These are phyloP conservation scores for Fusarium domesticum DNA, from an alignment of 2,329 filamentous ascomycete species.

Conservation along the genomic window DNA sequence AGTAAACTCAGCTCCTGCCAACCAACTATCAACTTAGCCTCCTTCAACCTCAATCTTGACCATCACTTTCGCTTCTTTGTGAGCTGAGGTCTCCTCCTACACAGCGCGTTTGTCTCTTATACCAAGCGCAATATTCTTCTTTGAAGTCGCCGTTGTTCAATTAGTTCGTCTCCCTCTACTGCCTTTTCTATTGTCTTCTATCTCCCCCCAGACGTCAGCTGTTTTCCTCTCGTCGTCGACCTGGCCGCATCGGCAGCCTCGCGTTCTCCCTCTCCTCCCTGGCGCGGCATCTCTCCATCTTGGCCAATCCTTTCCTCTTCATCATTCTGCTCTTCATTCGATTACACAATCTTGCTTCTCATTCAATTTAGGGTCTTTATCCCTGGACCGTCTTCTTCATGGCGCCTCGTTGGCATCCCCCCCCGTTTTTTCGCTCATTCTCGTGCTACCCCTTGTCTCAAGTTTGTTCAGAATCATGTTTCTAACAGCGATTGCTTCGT, in stretches of 20 bases:
- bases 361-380: conserved; percentile 10
- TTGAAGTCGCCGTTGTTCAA: conserved; percentile 30
- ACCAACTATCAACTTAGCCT: conserved; percentile 29
- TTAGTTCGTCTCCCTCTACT: conserved; percentile 36
- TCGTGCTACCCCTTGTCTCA: conserved; percentile 23
- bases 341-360: conserved; percentile 9
- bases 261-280: conserved; percentile 23
- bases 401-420: conserved; percentile 29
- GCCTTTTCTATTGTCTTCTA: conserved; percentile 20
- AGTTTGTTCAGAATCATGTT: conserved; percentile 42
- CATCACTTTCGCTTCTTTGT: conserved; percentile 16
- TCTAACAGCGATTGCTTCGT: conserved; percentile 56
- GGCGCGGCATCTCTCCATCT: conserved; percentile 11
- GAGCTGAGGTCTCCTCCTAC: conserved; percentile 24
- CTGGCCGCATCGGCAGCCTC: conserved; percentile 26
- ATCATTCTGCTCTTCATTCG: conserved; percentile 9
- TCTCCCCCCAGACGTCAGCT: conserved; percentile 8
- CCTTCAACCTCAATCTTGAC: conserved; percentile 28
- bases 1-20: conserved; percentile 18
- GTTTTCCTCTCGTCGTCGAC: conserved; percentile 20
- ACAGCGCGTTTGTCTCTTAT: conserved; percentile 22
- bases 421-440: conserved; percentile 21
- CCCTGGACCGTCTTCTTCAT: conserved; percentile 20
- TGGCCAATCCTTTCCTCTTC: conserved; percentile 8
- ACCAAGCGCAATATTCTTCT: conserved; percentile 24